These are phyloP conservation scores for Coprinopsis marcescibilis DNA, from an alignment of 768 basidiomycete species.

Conservation along the genomic window DNA sequence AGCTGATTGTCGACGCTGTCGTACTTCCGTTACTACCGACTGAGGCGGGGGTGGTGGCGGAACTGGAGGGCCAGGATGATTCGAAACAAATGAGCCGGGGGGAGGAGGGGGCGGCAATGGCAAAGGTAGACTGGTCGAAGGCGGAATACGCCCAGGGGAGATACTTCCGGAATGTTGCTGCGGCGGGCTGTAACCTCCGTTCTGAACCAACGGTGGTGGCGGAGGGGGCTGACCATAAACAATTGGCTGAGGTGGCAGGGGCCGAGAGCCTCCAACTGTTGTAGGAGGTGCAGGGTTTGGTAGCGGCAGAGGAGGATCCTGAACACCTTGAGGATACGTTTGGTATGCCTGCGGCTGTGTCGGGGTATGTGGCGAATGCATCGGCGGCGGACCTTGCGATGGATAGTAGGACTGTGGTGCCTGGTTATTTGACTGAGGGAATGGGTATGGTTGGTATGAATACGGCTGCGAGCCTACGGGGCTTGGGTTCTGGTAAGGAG, in stretches of 20 bases:
- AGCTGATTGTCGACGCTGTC: constrained; percentile 22
- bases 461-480: constrained; percentile 24
- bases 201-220: constrained; percentile 15
- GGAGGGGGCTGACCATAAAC: constrained; percentile 33
- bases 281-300: constrained; percentile 22
- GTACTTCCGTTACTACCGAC: constrained; percentile 17
- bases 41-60: constrained; percentile 27
- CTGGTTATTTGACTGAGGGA: constrained; percentile 26
- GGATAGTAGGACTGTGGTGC: constrained; percentile 35
- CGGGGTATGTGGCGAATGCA: constrained; percentile 18
- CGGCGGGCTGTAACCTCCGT: neutral
- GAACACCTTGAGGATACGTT: constrained; percentile 16
- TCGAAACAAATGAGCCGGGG: constrained; percentile 9
- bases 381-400: constrained; percentile 21
- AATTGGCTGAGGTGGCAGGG: constrained; percentile 25
- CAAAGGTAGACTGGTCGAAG: constrained; percentile 4
- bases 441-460: constrained; percentile 31
- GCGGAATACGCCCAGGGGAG: neutral
- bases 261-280: constrained; percentile 12
- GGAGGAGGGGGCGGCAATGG: constrained; percentile 25
- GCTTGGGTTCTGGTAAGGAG: constrained; percentile 34
- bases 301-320: constrained; percentile 27
- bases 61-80: constrained; percentile 7
- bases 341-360: constrained; percentile 29
- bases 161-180: neutral